Conservation (phyloP, 106 monocot species). For the Platanthera zijinensis region DNA sequence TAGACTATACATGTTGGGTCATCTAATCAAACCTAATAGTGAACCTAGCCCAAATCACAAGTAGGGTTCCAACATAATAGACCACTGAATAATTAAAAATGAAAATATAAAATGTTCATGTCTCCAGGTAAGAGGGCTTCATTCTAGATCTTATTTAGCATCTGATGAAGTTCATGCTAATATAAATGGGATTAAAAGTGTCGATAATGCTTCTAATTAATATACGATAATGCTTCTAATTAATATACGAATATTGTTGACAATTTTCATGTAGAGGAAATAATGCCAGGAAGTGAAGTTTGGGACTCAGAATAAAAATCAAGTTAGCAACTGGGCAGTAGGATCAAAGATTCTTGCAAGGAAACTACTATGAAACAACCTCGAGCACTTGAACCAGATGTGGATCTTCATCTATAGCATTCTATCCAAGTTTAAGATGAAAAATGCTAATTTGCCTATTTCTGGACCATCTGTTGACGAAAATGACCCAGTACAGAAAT, state of each 20-base stretch:
- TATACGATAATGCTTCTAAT: background rate
- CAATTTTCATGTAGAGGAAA: background rate
- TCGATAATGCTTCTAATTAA: too few species aligned
- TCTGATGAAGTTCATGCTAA: background rate
- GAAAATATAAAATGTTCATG: background rate
- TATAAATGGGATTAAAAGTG: background rate
- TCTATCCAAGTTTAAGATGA: background rate
- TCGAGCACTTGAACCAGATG: background rate
- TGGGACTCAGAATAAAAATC: background rate
- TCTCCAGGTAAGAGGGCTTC: conserved; percentile 15
- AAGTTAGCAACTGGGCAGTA: background rate
- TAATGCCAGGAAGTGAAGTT: background rate
- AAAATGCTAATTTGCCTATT: background rate
- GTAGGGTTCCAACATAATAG: too few species aligned
- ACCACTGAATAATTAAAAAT: background rate
- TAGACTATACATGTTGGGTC: too few species aligned
- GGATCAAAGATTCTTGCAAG: background rate
- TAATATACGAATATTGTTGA: background rate
- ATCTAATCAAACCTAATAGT: too few species aligned
- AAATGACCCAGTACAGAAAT: background rate
- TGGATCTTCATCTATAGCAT: background rate
- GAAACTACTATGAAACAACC: background rate
- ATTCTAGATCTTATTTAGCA: conserved; percentile 13
- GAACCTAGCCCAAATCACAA: too few species aligned
- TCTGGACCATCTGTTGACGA: background rate